A percentile compares a stretch with the other conserved stretches of the same genome.
phyloP scores from a whole-genome alignment of 441 rosid genomes.

The Populus hybrid region DNA sequence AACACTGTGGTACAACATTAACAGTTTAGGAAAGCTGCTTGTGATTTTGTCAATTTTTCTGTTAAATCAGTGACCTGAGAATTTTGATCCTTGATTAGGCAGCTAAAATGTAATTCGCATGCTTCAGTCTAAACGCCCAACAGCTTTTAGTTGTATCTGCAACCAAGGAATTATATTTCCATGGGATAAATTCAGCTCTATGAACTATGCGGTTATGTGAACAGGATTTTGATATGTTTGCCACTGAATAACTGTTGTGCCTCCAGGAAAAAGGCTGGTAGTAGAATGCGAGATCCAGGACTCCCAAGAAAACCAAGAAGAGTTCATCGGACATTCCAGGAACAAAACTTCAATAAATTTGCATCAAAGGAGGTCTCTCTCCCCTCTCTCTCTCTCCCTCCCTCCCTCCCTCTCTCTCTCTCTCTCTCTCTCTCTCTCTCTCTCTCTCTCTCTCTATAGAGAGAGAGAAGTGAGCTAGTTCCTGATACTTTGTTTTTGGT shows the following conservation, averaged over 20 bases:
- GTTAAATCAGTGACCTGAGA: not conserved
- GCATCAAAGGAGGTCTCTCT: constrained; percentile 44
- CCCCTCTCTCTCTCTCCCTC: not conserved
- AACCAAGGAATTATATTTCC: not conserved
- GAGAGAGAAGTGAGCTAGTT: constrained; percentile 5
- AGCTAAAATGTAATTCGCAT: not conserved
- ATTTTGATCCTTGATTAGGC: not conserved
- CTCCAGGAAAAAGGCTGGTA: constrained; percentile 60
- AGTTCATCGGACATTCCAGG: constrained; percentile 42
- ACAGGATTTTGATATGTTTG: not conserved
- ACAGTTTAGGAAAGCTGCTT: not conserved
- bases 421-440: too few species aligned
- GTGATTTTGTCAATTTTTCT: not conserved
- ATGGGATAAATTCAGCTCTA: not conserved
- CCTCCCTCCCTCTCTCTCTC: too few species aligned
- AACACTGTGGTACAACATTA: not conserved
- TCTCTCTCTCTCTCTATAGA: not conserved
- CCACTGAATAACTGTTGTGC: constrained; percentile 9
- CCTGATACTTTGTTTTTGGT: constrained; percentile 7
- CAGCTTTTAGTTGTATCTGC: not conserved
- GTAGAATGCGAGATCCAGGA: constrained; percentile 45
- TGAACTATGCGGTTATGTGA: not conserved
- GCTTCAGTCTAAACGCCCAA: not conserved
- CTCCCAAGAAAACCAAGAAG: constrained; percentile 44
- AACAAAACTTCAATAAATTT: constrained; percentile 29